Conservation (phyloP, 495 filamentous ascomycete genomes). For the Aspergillus biplanus region DNA sequence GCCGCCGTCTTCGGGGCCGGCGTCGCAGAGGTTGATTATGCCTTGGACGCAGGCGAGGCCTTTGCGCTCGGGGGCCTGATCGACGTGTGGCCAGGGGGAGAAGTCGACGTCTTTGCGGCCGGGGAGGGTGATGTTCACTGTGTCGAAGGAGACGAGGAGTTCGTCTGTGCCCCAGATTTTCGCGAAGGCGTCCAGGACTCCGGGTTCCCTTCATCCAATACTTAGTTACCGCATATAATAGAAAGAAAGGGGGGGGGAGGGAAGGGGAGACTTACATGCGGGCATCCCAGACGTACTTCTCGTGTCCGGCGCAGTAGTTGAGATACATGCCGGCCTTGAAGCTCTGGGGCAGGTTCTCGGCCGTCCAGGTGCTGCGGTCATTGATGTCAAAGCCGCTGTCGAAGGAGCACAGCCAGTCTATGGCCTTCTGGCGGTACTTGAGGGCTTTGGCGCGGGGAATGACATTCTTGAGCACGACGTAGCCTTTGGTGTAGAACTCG, state of each 20-base stretch:
- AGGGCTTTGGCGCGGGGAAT: conserved; percentile 21
- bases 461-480: conserved; percentile 32
- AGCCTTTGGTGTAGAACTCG: conserved; percentile 29
- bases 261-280: neutral
- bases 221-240: neutral
- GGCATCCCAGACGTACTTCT: conserved; percentile 21
- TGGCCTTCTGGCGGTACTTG: conserved; percentile 15
- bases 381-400: conserved; percentile 12
- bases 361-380: conserved; percentile 15
- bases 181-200: conserved; percentile 34
- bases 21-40: conserved; percentile 43
- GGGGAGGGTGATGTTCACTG: conserved; percentile 26
- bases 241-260: neutral
- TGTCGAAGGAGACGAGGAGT: conserved; percentile 39
- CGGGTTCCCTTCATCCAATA: conserved; percentile 18
- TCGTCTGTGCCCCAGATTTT: conserved; percentile 39
- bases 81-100: conserved; percentile 33
- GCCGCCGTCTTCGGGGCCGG: conserved; percentile 40
- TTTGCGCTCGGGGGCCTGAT: conserved; percentile 30
- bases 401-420: conserved; percentile 19
- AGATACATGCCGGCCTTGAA: conserved; percentile 21
- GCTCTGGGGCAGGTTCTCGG: conserved; percentile 18
- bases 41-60: conserved; percentile 47
- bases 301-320: conserved; percentile 15
- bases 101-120: conserved; percentile 17